Conservation (phyloP, 2,329 filamentous ascomycete genomes). For the Periglandula ipomoeae region DNA sequence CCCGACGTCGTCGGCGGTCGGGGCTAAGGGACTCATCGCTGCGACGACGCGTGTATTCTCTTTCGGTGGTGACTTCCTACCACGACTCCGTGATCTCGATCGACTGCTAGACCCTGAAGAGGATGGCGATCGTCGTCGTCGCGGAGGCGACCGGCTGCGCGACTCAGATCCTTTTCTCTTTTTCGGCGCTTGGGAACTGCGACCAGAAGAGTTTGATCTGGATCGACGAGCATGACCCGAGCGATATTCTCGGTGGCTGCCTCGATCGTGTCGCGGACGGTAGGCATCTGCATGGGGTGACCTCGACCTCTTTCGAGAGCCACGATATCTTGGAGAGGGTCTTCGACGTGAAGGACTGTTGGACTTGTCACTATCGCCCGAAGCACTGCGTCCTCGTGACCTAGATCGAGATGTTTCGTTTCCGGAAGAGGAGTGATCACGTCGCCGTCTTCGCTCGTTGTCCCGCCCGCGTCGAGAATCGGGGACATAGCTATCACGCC, state of each 20-base stretch:
- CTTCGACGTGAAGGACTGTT: slow-evolving; percentile 24
- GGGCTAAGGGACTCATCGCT: slow-evolving; percentile 5
- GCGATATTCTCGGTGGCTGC: slow-evolving; percentile 15
- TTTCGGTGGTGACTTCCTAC: slow-evolving; percentile 9
- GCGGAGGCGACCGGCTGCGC: slow-evolving; percentile 35
- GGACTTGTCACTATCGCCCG: slow-evolving; percentile 23
- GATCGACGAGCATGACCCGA: slow-evolving; percentile 17
- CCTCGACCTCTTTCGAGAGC: slow-evolving; percentile 30
- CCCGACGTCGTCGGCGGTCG: slow-evolving; percentile 2
- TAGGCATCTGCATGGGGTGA: slow-evolving; percentile 25
- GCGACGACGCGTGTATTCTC: slow-evolving; percentile 5
- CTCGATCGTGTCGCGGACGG: slow-evolving; percentile 15
- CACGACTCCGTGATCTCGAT: slow-evolving; percentile 22
- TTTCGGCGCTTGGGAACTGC: slow-evolving; percentile 37
- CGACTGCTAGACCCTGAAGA: slow-evolving; percentile 33
- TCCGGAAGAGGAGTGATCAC: slow-evolving; percentile 25
- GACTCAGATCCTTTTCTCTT: slow-evolving; percentile 41
- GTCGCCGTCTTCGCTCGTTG: slow-evolving; percentile 19
- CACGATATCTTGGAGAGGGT: slow-evolving; percentile 21
- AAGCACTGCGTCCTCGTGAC: slow-evolving; percentile 25
- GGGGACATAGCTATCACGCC: slow-evolving; percentile 46
- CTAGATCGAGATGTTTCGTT: slow-evolving; percentile 21
- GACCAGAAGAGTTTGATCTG: slow-evolving; percentile 27
- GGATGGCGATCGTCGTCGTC: slow-evolving; percentile 25
- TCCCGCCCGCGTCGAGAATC: slow-evolving; percentile 34